Base-by-base conservation (phyloP, 208 protist genomes). In the Leishmania tropica region DNA sequence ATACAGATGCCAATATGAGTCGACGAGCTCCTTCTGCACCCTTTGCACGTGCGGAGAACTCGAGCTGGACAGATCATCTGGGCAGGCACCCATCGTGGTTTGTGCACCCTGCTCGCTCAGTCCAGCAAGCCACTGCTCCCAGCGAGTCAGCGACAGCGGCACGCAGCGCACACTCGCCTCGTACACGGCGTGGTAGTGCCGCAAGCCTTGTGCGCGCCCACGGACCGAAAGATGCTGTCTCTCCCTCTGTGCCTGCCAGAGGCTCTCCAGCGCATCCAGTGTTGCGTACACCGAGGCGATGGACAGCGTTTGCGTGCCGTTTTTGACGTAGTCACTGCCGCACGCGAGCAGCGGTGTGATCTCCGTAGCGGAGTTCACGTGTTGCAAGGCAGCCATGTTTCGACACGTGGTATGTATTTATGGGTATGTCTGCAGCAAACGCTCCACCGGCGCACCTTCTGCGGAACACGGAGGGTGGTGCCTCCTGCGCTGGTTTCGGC, bases 171-270 rank as follows among this genome's bases (percentile, higher is more conserved):
- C 84, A 40, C 81, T 85, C 11, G 76, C 76, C 6, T 79, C 56
- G 72, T 93, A 87, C 17, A 91, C 79, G 45, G 58, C 73, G 37
- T 85, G 64, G 82, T 93, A 95, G 62, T 90, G 87, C 72, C 87
- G 83, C 40, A 90, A 58, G 0, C 60, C 79, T 48, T 78, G 71
- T 37, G 35, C 19, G 31, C 78, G 60, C 1, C 78, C 82, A 21
- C 60, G 28, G 1, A 74, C 54, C 21, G 73, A 76, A 19, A 81
- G 51, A 6, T 67, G 47, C 35, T 15, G 0, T 2, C 60, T 56
- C 0, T 11, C 72, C 4, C 24, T 24, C 17, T 72, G 28, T 40
- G n/a, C 42, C 31, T 35, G 19, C 82, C 82, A 85, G 45, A 70
- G 72, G 21, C 1, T 31, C 54, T 87, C 83, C 7, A 85, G 40